phyloP scores from a whole-genome alignment of 306 rosid genomes.

The Geum urbanum region DNA sequence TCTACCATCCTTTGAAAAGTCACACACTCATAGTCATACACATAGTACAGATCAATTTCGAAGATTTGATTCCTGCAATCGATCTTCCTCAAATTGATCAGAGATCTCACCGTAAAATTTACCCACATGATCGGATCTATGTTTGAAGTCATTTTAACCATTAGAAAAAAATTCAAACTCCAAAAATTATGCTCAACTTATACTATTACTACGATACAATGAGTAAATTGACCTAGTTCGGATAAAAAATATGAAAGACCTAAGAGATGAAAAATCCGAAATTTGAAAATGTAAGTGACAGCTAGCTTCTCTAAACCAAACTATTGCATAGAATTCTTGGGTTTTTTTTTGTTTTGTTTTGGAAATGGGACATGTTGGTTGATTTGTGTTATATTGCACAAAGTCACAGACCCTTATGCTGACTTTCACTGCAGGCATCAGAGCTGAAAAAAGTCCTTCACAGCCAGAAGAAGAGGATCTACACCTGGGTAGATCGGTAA shows the following conservation, averaged over 20 bases:
- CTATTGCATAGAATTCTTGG: not conserved
- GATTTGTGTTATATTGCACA: not conserved
- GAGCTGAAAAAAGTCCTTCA: not conserved
- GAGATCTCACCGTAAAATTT: not conserved
- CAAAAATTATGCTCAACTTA: too few species aligned
- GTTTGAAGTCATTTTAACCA: too few species aligned
- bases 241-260: not conserved
- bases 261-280: not conserved
- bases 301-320: not conserved
- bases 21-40: not conserved
- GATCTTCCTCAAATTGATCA: not conserved
- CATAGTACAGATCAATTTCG: not conserved
- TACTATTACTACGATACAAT: too few species aligned
- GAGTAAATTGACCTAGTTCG: not conserved
- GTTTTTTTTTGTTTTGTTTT: too few species aligned
- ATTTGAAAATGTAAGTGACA: too few species aligned
- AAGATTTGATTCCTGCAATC: not conserved
- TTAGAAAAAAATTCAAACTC: too few species aligned
- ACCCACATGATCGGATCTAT: too few species aligned
- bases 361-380: not conserved
- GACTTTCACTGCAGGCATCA: not conserved
- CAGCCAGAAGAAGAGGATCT: not conserved
- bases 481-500: conserved; percentile 3
- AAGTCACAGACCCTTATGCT: not conserved
- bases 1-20: not conserved